Percentiles rank a stretch among this genome's conserved stretches.
These are phyloP conservation scores for Boletus sensibilis DNA, from an alignment of 768 basidiomycete genomes.

Conservation along the genomic window DNA sequence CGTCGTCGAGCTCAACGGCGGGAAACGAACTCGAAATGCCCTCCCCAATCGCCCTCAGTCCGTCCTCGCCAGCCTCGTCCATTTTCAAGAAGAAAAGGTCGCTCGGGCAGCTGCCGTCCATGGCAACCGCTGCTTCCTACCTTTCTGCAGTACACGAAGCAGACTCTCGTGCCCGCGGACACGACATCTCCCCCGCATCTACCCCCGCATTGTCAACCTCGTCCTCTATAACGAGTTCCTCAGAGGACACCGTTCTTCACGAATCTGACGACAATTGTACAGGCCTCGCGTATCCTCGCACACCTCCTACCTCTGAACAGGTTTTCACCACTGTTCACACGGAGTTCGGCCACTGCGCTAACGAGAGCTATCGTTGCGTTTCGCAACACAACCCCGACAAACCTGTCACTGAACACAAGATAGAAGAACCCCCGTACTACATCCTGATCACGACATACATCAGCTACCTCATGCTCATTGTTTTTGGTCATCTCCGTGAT, in stretches of 20 bases:
- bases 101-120: slow-evolving; percentile 33
- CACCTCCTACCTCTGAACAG: slow-evolving; percentile 80
- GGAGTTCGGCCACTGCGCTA: slow-evolving; percentile 90
- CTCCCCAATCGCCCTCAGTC: slow-evolving; percentile 65
- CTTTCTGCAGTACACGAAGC: slow-evolving; percentile 60
- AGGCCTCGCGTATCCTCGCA: slow-evolving; percentile 57
- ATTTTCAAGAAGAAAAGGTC: slow-evolving; percentile 63
- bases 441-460: slow-evolving; percentile 90
- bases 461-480: slow-evolving; percentile 89
- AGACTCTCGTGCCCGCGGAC: slow-evolving; percentile 64
- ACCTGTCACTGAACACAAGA: slow-evolving; percentile 52
- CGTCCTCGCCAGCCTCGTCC: slow-evolving; percentile 49
- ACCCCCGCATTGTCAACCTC: slow-evolving; percentile 75
- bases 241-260: slow-evolving; percentile 63
- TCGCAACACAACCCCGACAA: slow-evolving; percentile 54
- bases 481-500: slow-evolving; percentile 90
- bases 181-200: slow-evolving; percentile 49
- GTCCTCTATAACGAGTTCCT: slow-evolving; percentile 66
- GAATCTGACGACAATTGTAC: slow-evolving; percentile 55
- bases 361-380: slow-evolving; percentile 68
- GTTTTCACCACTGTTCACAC: slow-evolving; percentile 77
- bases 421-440: slow-evolving; percentile 90
- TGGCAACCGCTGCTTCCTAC: slow-evolving; percentile 57
- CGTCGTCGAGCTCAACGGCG: slow-evolving; percentile 13
- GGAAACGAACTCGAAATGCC: slow-evolving; percentile 33